phyloP scores from a whole-genome alignment of 257 asterid genomes.

The Galeopsis tetrahit region DNA sequence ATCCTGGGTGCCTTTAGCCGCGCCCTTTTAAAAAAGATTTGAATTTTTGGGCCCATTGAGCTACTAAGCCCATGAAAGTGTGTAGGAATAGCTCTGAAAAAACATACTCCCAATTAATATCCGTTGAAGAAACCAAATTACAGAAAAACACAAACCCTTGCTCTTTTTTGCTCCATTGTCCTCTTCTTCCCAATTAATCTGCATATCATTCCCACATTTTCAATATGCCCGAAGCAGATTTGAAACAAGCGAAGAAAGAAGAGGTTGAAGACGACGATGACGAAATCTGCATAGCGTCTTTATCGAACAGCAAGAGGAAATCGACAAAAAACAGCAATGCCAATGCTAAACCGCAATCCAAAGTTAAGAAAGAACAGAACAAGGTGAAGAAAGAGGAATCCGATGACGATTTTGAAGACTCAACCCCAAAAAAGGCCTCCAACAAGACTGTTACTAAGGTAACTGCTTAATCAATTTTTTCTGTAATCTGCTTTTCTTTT shows the following conservation, averaged over 20 bases:
- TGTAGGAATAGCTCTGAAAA: not conserved
- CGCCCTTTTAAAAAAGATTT: too few species aligned
- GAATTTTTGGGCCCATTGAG: not conserved
- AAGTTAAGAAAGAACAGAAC: slow-evolving; percentile 38
- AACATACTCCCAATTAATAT: not conserved
- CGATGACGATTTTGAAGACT: slow-evolving; percentile 51
- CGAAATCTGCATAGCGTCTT: slow-evolving; percentile 39
- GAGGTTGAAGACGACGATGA: slow-evolving; percentile 46
- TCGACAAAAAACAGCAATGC: slow-evolving; percentile 40
- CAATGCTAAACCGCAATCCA: slow-evolving; percentile 39
- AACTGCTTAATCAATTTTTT: not conserved
- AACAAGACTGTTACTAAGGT: slow-evolving; percentile 39
- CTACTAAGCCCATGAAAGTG: not conserved
- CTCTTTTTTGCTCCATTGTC: not conserved
- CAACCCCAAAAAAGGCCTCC: slow-evolving; percentile 38
- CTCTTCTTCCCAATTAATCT: not conserved
- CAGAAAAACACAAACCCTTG: slow-evolving; percentile 9
- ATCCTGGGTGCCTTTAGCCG: too few species aligned
- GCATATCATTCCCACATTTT: not conserved
- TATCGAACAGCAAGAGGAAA: slow-evolving; percentile 40
- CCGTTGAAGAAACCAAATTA: not conserved
- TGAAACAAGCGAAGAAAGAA: slow-evolving; percentile 44
- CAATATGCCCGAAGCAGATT: slow-evolving; percentile 44
- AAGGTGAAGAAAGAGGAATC: slow-evolving; percentile 52
- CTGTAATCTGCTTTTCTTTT: not conserved